A percentile compares a stretch with the other conserved stretches of the same genome.
phyloP scores from a whole-genome alignment of 768 basidiomycete genomes.

The Agaricus blazei region DNA sequence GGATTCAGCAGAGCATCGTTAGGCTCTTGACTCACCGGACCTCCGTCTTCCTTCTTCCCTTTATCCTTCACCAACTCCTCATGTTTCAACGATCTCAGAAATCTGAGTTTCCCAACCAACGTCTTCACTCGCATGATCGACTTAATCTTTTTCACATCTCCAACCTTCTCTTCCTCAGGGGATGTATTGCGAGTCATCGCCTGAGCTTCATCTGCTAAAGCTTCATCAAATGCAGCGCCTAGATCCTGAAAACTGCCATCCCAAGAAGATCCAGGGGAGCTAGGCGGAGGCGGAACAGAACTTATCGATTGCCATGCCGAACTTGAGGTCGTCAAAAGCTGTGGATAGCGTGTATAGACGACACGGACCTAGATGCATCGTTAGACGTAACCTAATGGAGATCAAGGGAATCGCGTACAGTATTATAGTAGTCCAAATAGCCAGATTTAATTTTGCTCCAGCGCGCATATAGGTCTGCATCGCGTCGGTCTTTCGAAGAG shows the following conservation, averaged over 20 bases:
- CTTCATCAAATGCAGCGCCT: not conserved
- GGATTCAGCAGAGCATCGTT: too few species aligned
- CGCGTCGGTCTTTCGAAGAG: not conserved
- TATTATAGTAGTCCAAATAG: constrained; percentile 24
- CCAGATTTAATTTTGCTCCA: constrained; percentile 20
- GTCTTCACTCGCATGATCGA: not conserved
- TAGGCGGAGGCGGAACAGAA: constrained; percentile 12
- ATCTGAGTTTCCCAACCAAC: not conserved
- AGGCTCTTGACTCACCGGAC: too few species aligned
- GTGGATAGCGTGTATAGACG: constrained; percentile 21
- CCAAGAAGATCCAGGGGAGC: constrained; percentile 10
- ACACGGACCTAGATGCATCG: constrained; percentile 18
- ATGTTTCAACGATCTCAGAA: not conserved
- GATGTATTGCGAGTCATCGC: not conserved
- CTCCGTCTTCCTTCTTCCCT: not conserved
- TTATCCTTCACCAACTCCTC: not conserved
- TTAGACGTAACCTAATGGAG: not conserved
- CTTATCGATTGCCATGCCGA: constrained; percentile 24
- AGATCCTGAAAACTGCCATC: constrained; percentile 7
- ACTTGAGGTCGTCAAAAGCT: constrained; percentile 21
- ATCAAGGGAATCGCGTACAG: constrained; percentile 15
- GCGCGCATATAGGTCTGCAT: constrained; percentile 9
- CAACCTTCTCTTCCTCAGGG: not conserved
- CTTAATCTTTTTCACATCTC: not conserved
- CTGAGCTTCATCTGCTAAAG: not conserved